These are phyloP conservation scores for Albophoma yamanashiensis DNA, from an alignment of 2,329 filamentous ascomycete species.

Conservation along the genomic window DNA sequence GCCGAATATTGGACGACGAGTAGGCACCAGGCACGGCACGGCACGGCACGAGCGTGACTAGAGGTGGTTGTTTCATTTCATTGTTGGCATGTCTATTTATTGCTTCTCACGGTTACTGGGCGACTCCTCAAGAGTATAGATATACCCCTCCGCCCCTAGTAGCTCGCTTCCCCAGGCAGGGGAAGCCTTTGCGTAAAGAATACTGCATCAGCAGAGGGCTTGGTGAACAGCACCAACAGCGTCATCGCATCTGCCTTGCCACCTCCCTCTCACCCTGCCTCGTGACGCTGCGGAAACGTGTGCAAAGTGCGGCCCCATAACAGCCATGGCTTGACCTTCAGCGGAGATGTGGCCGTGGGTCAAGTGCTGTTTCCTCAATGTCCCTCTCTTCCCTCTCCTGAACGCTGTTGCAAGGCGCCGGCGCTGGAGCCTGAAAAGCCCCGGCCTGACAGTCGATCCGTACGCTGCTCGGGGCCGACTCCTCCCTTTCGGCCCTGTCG, in stretches of 20 bases:
- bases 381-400: no score
- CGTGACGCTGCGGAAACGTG: neutral
- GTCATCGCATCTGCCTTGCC: neutral
- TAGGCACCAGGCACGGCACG: constrained; percentile 5
- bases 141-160: neutral
- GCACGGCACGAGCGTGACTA: neutral
- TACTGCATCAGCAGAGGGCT: neutral
- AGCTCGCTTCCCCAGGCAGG: neutral
- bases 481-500: neutral
- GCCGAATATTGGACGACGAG: constrained; percentile 84
- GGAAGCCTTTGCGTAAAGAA: neutral
- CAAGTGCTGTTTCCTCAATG: neutral
- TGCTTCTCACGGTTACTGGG: neutral
- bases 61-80: neutral
- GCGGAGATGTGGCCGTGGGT: neutral
- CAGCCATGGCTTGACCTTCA: neutral
- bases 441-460: neutral
- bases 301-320: neutral
- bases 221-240: neutral
- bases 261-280: neutral
- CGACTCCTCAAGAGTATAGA: neutral
- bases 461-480: neutral
- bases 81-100: neutral
- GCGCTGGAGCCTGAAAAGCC: neutral
- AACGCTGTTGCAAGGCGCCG: neutral